Evolutionary conservation across 352 stramenopile genomes (phyloP), one percentile per base, ranked within the genome.

Genomic region (Globisporangium iwayamae): DNA sequence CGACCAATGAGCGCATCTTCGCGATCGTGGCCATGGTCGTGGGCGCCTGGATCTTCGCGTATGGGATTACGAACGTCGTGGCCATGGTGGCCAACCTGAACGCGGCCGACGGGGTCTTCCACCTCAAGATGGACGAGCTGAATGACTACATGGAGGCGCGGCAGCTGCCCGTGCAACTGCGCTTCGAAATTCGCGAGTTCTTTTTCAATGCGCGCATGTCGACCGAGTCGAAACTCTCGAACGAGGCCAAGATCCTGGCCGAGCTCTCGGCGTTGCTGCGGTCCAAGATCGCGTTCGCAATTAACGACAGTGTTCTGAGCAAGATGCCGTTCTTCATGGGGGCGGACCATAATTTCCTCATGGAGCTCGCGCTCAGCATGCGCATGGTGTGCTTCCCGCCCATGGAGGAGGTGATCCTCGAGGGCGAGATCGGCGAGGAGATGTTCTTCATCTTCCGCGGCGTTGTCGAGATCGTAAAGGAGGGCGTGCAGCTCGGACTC

Each of bases 131-230:
- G 63, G 83, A 92, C 59, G 81, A 90, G 63, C 71, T 92, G 48
- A 92, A 92, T 56, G 83, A 92, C 58, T 92, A 92, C 62, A 90
- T 92, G 83, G 74, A 59, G 41, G 83, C 83, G n/a, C 75, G 81
- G 9, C 81, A 92, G 59, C 55, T 92, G 39, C 83, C 83, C 5
- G 68, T 81, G 16, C 79, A 89, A 28, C 58, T 92, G 28, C 81
- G 83, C 1, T 78, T 86, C 54, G 83, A 92, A 58, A 92, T 92
- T 50, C 83, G 81, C 10, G 83, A 92, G 51, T 92, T 92, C 51
- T 92, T 85, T 64, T 78, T 89, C 56, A 92, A 92, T 53, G 78
- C 81, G 13, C 79, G 81, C 14, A 69, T 81, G 65, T 92, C 81
- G 0, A 76, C 74, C 8, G 83, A 92, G 64, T 83, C 73, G 59